Conservation (phyloP, 2,329 filamentous ascomycete genomes). For the Rutstroemia sp. region DNA sequence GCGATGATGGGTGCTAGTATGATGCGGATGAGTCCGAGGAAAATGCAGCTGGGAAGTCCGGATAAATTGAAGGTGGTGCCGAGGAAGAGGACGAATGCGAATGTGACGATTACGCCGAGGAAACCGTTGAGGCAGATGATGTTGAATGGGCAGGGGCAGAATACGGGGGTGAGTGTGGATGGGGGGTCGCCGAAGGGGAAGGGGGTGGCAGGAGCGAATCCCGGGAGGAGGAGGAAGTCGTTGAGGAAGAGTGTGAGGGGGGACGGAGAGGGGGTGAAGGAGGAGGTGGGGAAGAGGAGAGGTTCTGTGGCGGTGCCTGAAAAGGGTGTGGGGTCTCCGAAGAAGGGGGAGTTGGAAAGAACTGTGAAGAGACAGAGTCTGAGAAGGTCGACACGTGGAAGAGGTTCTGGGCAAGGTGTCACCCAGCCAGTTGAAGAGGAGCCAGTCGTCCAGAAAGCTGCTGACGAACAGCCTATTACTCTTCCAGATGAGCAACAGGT, state of each 20-base stretch:
- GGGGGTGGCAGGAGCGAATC: neutral
- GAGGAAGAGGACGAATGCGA: conserved; percentile 28
- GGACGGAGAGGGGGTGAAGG: conserved; percentile 9
- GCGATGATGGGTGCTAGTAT: neutral
- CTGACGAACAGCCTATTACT: no score
- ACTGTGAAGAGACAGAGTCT: conserved; percentile 1
- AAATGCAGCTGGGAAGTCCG: conserved; percentile 11
- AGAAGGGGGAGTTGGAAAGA: neutral
- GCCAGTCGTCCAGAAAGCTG: no score
- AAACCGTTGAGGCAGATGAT: conserved; percentile 20
- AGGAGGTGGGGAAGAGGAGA: neutral
- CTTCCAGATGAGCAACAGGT: no score
- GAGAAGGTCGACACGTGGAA: conserved; percentile 4
- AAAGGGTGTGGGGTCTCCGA: neutral
- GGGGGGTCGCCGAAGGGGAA: neutral
- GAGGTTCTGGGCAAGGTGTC: no score
- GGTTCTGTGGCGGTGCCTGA: neutral
- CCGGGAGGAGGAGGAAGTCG: conserved; percentile 19
- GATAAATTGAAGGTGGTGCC: conserved; percentile 13
- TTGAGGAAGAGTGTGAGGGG: conserved; percentile 18
- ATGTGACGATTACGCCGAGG: conserved; percentile 28
- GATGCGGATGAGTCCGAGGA: conserved; percentile 9
- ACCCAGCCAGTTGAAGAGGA: no score
- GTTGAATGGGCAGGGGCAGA: conserved; percentile 1
- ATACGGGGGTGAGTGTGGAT: neutral